Evolutionary conservation across 495 filamentous ascomycete genomes (phyloP), one percentile per base, ranked within the genome.

Genomic region (Annulohypoxylon stygium): DNA sequence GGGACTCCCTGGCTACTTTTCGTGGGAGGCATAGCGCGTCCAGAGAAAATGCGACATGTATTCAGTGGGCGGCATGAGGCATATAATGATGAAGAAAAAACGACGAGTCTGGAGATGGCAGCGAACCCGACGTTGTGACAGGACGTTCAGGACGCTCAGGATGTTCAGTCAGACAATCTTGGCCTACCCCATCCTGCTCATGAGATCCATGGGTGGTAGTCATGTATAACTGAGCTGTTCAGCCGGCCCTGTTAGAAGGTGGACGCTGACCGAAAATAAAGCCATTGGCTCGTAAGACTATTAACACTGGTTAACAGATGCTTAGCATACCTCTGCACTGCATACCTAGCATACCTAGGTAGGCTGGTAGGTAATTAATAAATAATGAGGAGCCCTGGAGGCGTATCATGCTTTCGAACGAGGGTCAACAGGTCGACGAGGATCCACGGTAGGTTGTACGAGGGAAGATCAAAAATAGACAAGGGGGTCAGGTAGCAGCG

Each of bases 1-100:
- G 68, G 68, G 61, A 72, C 74, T 75, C 78, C 83, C 81, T 81
- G 77, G 75, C 71, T 75, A 75, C 67, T 67, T 75, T 70, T 70
- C 67, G 53, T 61, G 67, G 55, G 63, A 75, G 67, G 67, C 67
- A 75, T 75, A 70, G 67, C 72, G 72, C 55, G 62, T 75, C 72
- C 72, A 75, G 72, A 70, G 50, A 75, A 65, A 75, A 75, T 75
- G 59, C 72, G 67, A 75, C 72, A 75, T 75, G 72, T 75, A 70
- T 41, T 65, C 72, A 64, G 51, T 53, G 53, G 58, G 63, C 72
- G 67, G 67, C 72, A 75, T 70, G 67, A 70, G 67, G 63, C 72
- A 75, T 75, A 72, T 67, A 65, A 60, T 43, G 30, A 30, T 54
- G 54, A 59, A 63, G 37, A 55, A 53, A 50, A 61, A 67, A 61